Percentiles rank a stretch among this genome's conserved stretches.
Evolutionary conservation across 192 early-diverging fungal species (phyloP).

Genomic region (Podila epigama): DNA sequence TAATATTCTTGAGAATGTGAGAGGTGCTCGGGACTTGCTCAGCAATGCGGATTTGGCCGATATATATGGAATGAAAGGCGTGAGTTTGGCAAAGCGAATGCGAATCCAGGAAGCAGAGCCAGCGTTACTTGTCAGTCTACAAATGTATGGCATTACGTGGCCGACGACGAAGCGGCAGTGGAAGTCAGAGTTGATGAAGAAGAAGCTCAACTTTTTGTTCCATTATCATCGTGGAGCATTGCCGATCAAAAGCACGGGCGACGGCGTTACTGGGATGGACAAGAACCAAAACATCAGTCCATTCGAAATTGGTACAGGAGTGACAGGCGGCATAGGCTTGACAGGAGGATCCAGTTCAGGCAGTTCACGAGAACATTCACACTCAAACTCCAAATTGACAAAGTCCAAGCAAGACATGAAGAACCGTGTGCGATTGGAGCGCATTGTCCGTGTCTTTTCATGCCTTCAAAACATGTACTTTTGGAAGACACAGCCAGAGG

Average conservation of each 20-base stretch:
- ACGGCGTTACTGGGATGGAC: not conserved
- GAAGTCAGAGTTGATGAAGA: constrained; percentile 12
- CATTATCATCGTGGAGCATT: constrained; percentile 3
- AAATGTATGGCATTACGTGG: constrained; percentile 21
- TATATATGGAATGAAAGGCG: constrained; percentile 53
- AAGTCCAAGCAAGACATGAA: constrained; percentile 14
- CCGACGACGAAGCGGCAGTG: constrained; percentile 23
- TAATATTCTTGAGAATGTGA: constrained; percentile 49
- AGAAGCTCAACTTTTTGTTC: constrained; percentile 20
- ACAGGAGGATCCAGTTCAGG: no score
- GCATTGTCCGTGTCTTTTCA: constrained; percentile 19
- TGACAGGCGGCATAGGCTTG: no score
- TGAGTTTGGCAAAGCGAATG: constrained; percentile 54
- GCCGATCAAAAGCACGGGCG: not conserved
- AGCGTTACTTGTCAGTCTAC: constrained; percentile 17
- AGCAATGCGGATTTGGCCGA: constrained; percentile 48
- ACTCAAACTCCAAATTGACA: not conserved
- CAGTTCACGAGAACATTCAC: no score
- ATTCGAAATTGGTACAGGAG: no score
- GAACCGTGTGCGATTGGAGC: not conserved
- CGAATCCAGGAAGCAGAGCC: constrained; percentile 46
- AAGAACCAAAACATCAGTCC: not conserved
- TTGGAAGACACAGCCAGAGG: constrained; percentile 14
- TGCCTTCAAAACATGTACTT: constrained; percentile 37
- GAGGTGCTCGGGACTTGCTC: constrained; percentile 14